Base-by-base conservation (phyloP, 2,329 filamentous ascomycete species). In the Fusarium protoensiforme region DNA sequence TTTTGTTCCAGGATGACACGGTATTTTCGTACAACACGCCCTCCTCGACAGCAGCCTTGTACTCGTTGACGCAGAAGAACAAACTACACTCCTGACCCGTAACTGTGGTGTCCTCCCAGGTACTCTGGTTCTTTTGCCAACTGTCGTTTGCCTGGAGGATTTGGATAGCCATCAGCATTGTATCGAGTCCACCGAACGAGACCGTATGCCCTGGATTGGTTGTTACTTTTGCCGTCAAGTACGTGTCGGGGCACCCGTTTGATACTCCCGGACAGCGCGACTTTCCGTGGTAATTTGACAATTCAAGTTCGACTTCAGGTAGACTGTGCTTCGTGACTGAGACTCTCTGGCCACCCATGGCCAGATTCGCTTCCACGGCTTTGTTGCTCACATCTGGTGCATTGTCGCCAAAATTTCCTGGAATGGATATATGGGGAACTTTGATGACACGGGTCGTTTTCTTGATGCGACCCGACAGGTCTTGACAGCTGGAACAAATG, bases 191-290 rank as follows among this genome's bases (percentile, higher is more conserved):
- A 6, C 18, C 6, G 38, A 72, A n/a, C 1, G 27, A 5, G 8
- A 67, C 2, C 2, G 71, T 73, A 7, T 51, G 62, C 5, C 65
- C 71, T 1, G 68, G 65, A 13, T 73, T 69, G 4, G 39, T 69
- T 1, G 31, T 66, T 4, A 66, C n/a, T 5, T 48, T 66, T 9
- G 59, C 39, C 2, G 68, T 46, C 9, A 73, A 6, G 20, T 64
- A 64, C 0, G 60, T 67, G n/a, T 69, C 68, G 0, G 70, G 62
- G 5, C 68, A 71, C 2, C 4, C 8, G 0, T 53, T 20, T 9
- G 5, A 7, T 8, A 27, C 2, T 6, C n/a, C 7, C 3, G 5
- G 11, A 9, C 60, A 70, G 0, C 14, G 20, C 1, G 4, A 1
- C 1, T 39, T 53, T 1, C 65, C 65, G n/a, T 65, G 29, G 10